Percentiles rank a stretch among this genome's conserved stretches.
Evolutionary conservation across 371 early-diverging fungal genomes (phyloP).

Genomic region (Basidiobolus heterosporus): DNA sequence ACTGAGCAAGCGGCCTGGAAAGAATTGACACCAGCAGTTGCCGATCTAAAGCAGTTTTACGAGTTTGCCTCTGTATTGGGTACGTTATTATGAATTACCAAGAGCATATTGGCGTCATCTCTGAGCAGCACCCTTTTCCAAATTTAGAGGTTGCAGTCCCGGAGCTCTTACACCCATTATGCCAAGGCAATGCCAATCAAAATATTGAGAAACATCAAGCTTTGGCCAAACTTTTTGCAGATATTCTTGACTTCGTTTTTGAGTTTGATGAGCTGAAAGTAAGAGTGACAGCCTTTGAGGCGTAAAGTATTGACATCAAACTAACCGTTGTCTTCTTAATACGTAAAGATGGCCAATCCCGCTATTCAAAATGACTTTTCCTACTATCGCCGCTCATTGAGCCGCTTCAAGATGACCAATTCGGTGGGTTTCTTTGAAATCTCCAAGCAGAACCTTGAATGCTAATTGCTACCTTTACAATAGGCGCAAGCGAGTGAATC

Average conservation of each 20-base stretch:
- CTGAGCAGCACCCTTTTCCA: too few relatives aligned
- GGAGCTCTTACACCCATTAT: conserved; percentile 30
- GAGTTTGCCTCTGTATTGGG: conserved; percentile 47
- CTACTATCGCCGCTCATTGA: conserved; percentile 81
- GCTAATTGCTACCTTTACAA: not conserved
- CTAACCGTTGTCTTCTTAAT: not conserved
- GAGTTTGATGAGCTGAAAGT: conserved; percentile 83
- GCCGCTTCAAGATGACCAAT: conserved; percentile 43
- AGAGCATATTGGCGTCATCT: too few relatives aligned
- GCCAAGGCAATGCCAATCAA: conserved; percentile 24
- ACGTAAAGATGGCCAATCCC: conserved; percentile 64
- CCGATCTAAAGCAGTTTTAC: conserved; percentile 57
- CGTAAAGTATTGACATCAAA: too few relatives aligned
- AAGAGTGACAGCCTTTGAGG: conserved; percentile 1
- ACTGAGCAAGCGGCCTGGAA: conserved; percentile 77
- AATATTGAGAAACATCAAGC: conserved; percentile 59
- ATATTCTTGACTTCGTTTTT: conserved; percentile 69
- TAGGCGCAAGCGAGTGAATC: not conserved
- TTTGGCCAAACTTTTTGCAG: conserved; percentile 56
- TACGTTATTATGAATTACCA: too few relatives aligned
- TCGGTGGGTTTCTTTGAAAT: conserved; percentile 21
- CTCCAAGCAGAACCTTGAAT: too few relatives aligned
- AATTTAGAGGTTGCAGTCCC: conserved; percentile 55
- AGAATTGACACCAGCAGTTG: conserved; percentile 59
- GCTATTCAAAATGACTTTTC: conserved; percentile 91